Evolutionary conservation across 345 rosid species (phyloP).

Genomic region (Syzygium oleosum): DNA sequence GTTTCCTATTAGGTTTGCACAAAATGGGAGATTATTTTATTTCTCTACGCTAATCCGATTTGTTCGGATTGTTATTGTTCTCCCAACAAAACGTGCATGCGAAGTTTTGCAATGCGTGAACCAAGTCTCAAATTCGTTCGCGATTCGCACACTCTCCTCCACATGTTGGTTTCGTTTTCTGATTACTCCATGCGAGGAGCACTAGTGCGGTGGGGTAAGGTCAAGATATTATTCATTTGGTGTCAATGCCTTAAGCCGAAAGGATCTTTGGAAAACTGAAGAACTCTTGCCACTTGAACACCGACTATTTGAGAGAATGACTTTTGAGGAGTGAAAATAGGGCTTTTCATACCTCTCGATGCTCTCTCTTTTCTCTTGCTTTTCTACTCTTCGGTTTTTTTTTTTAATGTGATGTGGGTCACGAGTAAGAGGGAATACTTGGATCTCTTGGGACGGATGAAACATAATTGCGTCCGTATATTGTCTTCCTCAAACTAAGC

Average conservation of each 20-base stretch:
- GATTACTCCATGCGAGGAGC: neutral
- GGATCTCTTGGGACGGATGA: too few species aligned
- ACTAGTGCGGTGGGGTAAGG: neutral
- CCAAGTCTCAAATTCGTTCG: neutral
- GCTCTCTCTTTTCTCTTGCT: too few species aligned
- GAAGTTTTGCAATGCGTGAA: too few species aligned
- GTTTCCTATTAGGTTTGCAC: neutral
- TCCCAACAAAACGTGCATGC: neutral
- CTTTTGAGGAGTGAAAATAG: neutral
- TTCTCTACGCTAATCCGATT: rapidly evolving
- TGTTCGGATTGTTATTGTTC: neutral
- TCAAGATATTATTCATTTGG: neutral
- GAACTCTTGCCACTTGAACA: neutral
- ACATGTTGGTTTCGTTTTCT: neutral
- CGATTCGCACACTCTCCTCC: neutral
- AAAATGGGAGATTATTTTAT: neutral
- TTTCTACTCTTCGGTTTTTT: too few species aligned
- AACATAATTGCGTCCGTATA: too few species aligned
- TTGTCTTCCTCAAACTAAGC: too few species aligned
- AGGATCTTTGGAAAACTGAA: neutral
- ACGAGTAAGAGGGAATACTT: too few species aligned
- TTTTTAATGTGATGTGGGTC: too few species aligned
- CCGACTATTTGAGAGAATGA: neutral
- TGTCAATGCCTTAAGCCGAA: neutral
- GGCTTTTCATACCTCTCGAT: too few species aligned